These are phyloP conservation scores for Talaromyces adpressus DNA, from an alignment of 495 filamentous ascomycete genomes.

Conservation along the genomic window DNA sequence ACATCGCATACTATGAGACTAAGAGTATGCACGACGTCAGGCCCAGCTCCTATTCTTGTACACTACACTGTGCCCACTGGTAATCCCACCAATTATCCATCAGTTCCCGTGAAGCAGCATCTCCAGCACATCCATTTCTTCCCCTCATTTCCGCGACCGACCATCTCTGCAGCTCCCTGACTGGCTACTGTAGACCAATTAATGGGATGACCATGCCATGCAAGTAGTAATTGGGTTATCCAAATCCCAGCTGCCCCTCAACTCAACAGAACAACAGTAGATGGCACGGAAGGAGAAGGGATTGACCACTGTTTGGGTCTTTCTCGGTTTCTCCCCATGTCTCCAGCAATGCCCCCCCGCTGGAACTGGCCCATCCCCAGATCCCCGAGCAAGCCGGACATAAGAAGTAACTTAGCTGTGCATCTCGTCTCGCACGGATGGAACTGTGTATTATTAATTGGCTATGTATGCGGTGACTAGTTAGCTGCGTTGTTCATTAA, in stretches of 20 bases:
- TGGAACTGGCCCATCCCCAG: background rate
- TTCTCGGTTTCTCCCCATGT: no score
- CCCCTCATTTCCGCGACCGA: background rate
- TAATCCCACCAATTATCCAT: background rate
- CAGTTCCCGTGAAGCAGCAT: background rate
- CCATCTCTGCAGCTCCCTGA: background rate
- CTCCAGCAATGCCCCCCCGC: background rate
- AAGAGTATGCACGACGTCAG: no score
- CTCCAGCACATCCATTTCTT: no score
- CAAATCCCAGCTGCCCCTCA: no score
- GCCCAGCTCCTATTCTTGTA: no score
- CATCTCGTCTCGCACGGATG: background rate
- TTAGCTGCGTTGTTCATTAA: no score
- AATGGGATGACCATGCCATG: background rate
- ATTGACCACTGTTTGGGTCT: background rate
- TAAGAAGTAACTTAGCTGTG: background rate
- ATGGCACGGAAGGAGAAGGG: background rate
- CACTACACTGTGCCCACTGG: no score
- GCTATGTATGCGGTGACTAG: background rate
- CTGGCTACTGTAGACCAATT: background rate
- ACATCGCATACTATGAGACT: no score
- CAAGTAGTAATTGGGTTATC: no score
- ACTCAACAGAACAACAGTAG: background rate
- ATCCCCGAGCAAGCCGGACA: background rate
- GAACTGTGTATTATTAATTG: background rate